A percentile compares a stretch with the other conserved stretches of the same genome.
Evolutionary conservation across 192 early-diverging fungal genomes (phyloP).

Genomic region (Chytriomyces confervae): DNA sequence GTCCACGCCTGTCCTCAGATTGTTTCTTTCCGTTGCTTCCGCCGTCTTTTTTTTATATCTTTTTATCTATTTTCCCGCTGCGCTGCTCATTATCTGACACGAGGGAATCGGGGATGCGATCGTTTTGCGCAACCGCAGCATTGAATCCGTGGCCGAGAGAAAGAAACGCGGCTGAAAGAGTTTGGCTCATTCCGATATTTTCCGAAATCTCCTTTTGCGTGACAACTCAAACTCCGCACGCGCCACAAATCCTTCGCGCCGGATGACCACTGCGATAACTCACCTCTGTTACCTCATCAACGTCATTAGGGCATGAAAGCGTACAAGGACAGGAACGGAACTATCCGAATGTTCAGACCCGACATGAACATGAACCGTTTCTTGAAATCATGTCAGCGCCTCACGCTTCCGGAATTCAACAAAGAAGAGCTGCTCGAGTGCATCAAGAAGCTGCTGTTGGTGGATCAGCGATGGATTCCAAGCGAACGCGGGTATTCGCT

Average conservation of each 20-base stretch:
- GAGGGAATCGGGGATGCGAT: not conserved
- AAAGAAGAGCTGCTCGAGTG: constrained; percentile 76
- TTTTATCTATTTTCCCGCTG: not conserved
- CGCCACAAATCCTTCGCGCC: not conserved
- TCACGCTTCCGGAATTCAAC: constrained; percentile 86
- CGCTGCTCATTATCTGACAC: not conserved
- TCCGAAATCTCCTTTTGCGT: not conserved
- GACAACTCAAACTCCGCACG: not conserved
- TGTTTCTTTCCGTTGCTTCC: too few relatives aligned
- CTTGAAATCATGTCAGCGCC: constrained; percentile 74
- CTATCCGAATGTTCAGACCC: constrained; percentile 92
- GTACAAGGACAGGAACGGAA: constrained; percentile 86
- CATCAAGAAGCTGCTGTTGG: constrained; percentile 82
- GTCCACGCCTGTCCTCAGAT: too few relatives aligned
- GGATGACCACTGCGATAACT: not conserved
- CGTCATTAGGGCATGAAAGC: constrained; percentile 20
- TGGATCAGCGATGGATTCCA: constrained; percentile 90
- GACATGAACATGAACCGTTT: constrained; percentile 97
- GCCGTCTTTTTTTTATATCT: not conserved
- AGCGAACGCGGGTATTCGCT: constrained; percentile 88
- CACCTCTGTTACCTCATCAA: too few relatives aligned
- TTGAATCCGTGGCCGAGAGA: too few relatives aligned
- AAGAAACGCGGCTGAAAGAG: too few relatives aligned
- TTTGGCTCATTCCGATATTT: not conserved
- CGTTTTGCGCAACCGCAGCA: not conserved